Conservation (phyloP, 2,329 filamentous ascomycete species). For the Tolypocladium paradoxum region DNA sequence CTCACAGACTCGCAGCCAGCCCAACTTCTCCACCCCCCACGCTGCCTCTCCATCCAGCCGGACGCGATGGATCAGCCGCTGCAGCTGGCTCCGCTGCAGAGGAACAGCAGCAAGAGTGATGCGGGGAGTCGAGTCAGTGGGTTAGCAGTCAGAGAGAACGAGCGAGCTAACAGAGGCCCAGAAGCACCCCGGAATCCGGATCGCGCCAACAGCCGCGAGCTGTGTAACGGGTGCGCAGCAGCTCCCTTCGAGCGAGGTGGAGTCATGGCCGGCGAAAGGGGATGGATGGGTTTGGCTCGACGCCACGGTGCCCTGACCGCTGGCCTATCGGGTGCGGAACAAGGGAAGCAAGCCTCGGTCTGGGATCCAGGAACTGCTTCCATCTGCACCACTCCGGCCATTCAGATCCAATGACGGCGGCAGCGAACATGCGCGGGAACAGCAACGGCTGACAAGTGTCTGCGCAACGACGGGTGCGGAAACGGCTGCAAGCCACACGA, state of each 20-base stretch:
- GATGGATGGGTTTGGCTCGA: neutral
- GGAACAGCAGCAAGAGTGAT: neutral
- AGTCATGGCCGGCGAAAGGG: constrained; percentile 13
- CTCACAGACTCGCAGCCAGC: too few relatives aligned
- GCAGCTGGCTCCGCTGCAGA: neutral
- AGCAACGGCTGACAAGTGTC: too few relatives aligned
- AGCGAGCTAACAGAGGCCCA: too few relatives aligned
- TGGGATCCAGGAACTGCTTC: neutral
- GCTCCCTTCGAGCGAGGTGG: constrained; percentile 17
- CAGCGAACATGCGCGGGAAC: too few relatives aligned
- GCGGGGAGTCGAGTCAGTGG: too few relatives aligned
- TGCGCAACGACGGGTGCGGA: too few relatives aligned
- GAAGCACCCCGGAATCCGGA: too few relatives aligned
- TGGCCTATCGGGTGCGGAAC: neutral
- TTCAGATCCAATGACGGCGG: too few relatives aligned
- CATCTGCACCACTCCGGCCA: neutral
- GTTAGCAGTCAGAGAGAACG: neutral
- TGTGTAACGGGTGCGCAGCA: too few relatives aligned
- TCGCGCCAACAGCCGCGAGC: too few relatives aligned
- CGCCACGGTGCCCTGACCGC: neutral
- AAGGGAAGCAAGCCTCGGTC: neutral
- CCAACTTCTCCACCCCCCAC: neutral
- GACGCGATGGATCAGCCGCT: neutral
- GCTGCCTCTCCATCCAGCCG: neutral
- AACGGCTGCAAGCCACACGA: too few relatives aligned